A percentile compares a stretch with the other conserved stretches of the same genome.
Conservation (phyloP, 75 land plant species). For the Cunninghamia lanceolata region DNA sequence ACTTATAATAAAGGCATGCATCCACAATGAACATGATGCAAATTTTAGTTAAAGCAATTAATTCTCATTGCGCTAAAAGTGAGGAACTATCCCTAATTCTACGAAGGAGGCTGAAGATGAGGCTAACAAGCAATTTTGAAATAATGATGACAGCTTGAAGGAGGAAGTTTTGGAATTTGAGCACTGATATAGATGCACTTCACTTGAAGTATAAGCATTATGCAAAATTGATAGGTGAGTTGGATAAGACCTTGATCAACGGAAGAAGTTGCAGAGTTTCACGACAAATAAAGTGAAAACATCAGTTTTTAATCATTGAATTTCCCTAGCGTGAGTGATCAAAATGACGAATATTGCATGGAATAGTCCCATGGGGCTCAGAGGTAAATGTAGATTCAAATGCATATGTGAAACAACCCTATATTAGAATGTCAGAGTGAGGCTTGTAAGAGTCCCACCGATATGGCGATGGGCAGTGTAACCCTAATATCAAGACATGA, state of each 20-base stretch:
- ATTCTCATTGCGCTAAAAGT: slow-evolving; percentile 44
- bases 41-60: slow-evolving; percentile 45
- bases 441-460: too few species aligned
- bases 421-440: too few species aligned
- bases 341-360: too few species aligned
- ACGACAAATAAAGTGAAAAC: too few species aligned
- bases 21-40: slow-evolving; percentile 35
- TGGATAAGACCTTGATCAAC: slow-evolving; percentile 57
- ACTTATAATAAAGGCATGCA: slow-evolving; percentile 18
- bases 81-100: slow-evolving; percentile 36
- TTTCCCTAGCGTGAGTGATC: too few species aligned
- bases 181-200: slow-evolving; percentile 46
- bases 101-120: slow-evolving; percentile 32
- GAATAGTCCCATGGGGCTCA: too few species aligned
- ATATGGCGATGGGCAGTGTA: too few species aligned
- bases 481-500: too few species aligned
- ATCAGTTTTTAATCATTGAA: too few species aligned
- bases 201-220: slow-evolving; percentile 75
- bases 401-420: too few species aligned
- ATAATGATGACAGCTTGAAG: slow-evolving; percentile 31
- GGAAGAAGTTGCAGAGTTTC: too few species aligned
- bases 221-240: slow-evolving; percentile 53
- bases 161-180: slow-evolving; percentile 43
- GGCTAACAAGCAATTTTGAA: slow-evolving; percentile 26
- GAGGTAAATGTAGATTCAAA: too few species aligned